Evolutionary conservation across 345 rosid species (phyloP), one percentile per base, ranked within the genome.

Genomic region (Citrus trifoliata): DNA sequence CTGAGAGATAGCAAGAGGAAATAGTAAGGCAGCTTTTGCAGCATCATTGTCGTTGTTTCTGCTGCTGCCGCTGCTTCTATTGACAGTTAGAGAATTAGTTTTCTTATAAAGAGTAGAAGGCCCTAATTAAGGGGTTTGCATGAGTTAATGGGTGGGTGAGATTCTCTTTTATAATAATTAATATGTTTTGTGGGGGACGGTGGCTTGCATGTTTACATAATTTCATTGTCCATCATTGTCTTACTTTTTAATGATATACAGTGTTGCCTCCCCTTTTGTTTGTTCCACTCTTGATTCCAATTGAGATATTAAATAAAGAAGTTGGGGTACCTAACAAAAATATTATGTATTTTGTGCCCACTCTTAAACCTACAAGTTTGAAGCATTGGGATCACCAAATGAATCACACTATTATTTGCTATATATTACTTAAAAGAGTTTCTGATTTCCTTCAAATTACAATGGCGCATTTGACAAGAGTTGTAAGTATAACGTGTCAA

Each of bases 221-320:
- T 76, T 81, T 24, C 56, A 63, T 38, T 37, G 58, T 42, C 77
- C 53, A 58, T 78, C 83, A 37, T 71, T 76, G 38, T 79, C 78
- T 64, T 68, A 22, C 76, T 77, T 82, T 75, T 75, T 71, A 28
- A 67, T 80, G 76, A 75, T 85, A 67, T n/a, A 71, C 79, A 35
- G 67, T 62, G 32, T 72, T 75, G 69, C 37, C 32, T 69, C 76
- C 62, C 53, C 19, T 63, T 63, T 55, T 55, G 30, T 75, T 75
- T 68, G 22, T 32, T 65, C 4, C 16, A 55, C 28, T 70, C 28
- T 77, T 46, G 32, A 35, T 76, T 27, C 58, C 12, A 4, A 6
- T 46, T 6, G 14, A 30, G 21, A 75, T 5, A 28, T 42, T 27
- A 42, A 4, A 78, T 40, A n/a, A 74, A 78, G 6, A 18, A 38